Evolutionary conservation across 1,284 basidiomycete genomes (phyloP), one percentile per base, ranked within the genome.

Genomic region (Ustilago tritici): DNA sequence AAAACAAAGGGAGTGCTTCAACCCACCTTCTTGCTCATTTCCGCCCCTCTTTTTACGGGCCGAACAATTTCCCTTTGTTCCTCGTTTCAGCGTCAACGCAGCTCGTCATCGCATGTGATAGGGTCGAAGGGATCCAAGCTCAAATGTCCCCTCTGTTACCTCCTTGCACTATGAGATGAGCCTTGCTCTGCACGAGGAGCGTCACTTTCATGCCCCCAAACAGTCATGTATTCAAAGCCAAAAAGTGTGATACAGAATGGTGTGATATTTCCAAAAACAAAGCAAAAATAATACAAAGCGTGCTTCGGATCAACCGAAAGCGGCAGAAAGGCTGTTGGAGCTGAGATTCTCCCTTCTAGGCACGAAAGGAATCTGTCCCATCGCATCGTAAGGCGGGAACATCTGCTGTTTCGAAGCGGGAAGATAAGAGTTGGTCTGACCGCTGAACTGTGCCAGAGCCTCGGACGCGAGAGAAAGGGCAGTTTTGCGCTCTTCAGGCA

Each of bases 281-380:
- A 66, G 63, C 38, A 46, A 64, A 47, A 12, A 55, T 10, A 61
- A 63, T 63, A 63, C 65, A 68, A 67, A 56, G 52, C 36, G 53
- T 28, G 14, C 14, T 9, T 3, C n/a, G 11, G 19, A n/a, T 65
- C 55, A 73, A 34, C 70, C 61, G 31, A 73, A 68, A 10, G 70
- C 70, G 31, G 70, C 62, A 28, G 70, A 73, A 17, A 73, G 70
- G 15, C 70, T 73, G 61, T 73, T 73, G 17, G 54, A 57, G 28
- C 52, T 36, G 49, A 73, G 55, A 5, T 47, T 55, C n/a, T 73
- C 70, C 46, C 56, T 60, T 23, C 55, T 56, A 15, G 46, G 60
- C 36, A 63, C 32, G 54, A 64, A 36, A 43, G 58, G 58, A 19
- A 28, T 62, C 61, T 49, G 65, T 65, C 61, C 61, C 46, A 65